A percentile compares a stretch with the other conserved stretches of the same genome.
Evolutionary conservation across 2,329 filamentous ascomycete genomes (phyloP).

Genomic region (Colletotrichum sp.): DNA sequence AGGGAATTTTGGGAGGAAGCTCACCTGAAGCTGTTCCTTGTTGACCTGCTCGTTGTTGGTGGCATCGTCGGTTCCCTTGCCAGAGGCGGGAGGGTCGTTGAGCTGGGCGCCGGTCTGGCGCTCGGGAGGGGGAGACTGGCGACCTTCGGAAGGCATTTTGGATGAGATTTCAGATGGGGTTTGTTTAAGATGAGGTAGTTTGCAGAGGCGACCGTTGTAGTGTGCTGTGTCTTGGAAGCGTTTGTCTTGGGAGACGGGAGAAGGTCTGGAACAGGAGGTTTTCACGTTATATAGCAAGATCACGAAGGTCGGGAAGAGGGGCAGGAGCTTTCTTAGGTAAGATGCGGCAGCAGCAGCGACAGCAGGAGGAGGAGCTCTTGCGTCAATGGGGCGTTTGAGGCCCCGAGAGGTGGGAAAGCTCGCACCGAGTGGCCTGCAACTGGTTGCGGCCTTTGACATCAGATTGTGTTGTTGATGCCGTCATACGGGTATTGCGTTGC

Average conservation of each 20-base stretch:
- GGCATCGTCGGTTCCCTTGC: slow-evolving; percentile 62
- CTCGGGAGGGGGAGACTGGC: slow-evolving; percentile 80
- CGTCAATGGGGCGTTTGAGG: slow-evolving; percentile 2
- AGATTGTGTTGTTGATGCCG: slow-evolving; percentile 17
- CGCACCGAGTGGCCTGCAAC: background rate
- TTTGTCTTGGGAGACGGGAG: background rate
- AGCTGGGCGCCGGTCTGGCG: slow-evolving; percentile 69
- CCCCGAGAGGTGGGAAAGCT: background rate
- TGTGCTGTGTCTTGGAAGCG: background rate
- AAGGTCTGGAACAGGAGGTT: background rate
- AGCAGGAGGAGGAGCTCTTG: slow-evolving; percentile 2
- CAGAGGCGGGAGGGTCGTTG: slow-evolving; percentile 60
- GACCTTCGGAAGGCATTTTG: slow-evolving; percentile 72
- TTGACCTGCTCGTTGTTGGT: slow-evolving; percentile 58
- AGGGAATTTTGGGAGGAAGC: slow-evolving; percentile 1
- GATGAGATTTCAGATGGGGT: slow-evolving; percentile 23
- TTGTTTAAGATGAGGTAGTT: too few species aligned
- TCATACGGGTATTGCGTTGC: slow-evolving; percentile 1
- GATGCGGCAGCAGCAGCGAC: background rate
- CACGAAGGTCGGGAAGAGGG: background rate
- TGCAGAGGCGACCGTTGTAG: background rate
- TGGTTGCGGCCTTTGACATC: slow-evolving; percentile 20
- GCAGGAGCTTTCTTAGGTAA: background rate
- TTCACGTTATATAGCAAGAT: slow-evolving; percentile 3
- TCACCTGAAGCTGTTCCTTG: slow-evolving; percentile 56